phyloP scores from a whole-genome alignment of 805 yeast genomes.

The Pichia deserticola region DNA sequence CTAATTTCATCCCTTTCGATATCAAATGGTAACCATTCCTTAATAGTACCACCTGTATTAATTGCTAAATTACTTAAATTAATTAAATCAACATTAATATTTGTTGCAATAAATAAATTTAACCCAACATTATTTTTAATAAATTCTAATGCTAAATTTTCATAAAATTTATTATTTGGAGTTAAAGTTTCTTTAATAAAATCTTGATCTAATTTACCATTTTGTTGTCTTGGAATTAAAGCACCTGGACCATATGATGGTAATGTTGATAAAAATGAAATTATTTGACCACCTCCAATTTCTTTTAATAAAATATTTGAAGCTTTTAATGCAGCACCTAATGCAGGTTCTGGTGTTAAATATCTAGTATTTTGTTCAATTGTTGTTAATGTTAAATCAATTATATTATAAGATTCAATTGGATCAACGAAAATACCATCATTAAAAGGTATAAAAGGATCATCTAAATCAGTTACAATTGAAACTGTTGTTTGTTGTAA shows the following conservation, averaged over 20 bases:
- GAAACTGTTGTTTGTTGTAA: slow-evolving; percentile 51
- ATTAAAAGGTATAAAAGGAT: slow-evolving; percentile 74
- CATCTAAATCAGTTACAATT: slow-evolving; percentile 62
- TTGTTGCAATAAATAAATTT: slow-evolving; percentile 66
- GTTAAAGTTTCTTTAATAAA: slow-evolving; percentile 42
- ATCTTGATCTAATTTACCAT: slow-evolving; percentile 32
- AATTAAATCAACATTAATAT: slow-evolving; percentile 58
- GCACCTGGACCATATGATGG: slow-evolving; percentile 83
- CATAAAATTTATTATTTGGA: slow-evolving; percentile 57
- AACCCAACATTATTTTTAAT: slow-evolving; percentile 58
- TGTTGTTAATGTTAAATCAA: slow-evolving; percentile 60
- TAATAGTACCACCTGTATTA: slow-evolving; percentile 64
- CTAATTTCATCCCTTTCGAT: slow-evolving; percentile 60
- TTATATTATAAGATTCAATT: slow-evolving; percentile 49
- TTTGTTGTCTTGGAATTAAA: slow-evolving; percentile 35
- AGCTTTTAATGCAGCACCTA: slow-evolving; percentile 69
- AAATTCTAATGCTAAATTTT: slow-evolving; percentile 49
- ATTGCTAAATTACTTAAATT: slow-evolving; percentile 59
- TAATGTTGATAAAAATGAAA: slow-evolving; percentile 54
- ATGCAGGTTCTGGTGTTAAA: slow-evolving; percentile 53
- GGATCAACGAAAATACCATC: slow-evolving; percentile 80
- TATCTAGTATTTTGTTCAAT: slow-evolving; percentile 43
- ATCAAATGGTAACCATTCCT: slow-evolving; percentile 59
- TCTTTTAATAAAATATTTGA: slow-evolving; percentile 54
- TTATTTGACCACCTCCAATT: slow-evolving; percentile 80